Evolutionary conservation across 2,329 filamentous ascomycete species (phyloP), one percentile per base, ranked within the genome.

Genomic region (Pseudogymnoascus sp.): DNA sequence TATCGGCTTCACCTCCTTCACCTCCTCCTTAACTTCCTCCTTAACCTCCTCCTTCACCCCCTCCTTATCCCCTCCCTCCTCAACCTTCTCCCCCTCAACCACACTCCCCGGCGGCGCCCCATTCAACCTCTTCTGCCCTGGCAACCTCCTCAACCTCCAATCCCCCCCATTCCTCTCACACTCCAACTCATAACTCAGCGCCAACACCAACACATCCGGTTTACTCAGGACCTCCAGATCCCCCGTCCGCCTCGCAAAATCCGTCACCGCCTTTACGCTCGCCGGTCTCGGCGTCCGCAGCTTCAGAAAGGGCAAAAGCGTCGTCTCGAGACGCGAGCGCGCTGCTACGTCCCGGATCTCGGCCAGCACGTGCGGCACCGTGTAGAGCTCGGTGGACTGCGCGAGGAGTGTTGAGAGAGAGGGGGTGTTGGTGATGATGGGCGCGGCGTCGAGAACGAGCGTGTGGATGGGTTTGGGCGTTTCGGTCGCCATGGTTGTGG

Each of bases 151-250:
- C 74, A 97, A 72, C 65, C 93, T 84, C 89, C 91, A 96, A 73
- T 96, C 87, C 1, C 93, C 93, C n/a, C 87, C 86, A 73, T 96
- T 96, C 64, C 87, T 81, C 78, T 97, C 93, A 70, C 90, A 89
- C 71, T 97, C 93, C n/a, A 97, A 74, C 74, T 99, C 95, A 74
- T 97, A 97, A 0, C 91, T 89, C 63, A 99, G 79, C 7, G 93
- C 95, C 71, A 97, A 79, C 42, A 99, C 83, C 69, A 96, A 89
- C 65, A 97, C 79, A 85, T 99, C 95, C 1, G 92, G 89, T 72
- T 83, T 86, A 76, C 93, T 97, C 64, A 99, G 79, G 0, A 97
- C 93, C 10, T 89, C 85, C 66, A 93, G 81, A 74, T 99, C 95
- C 63, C 95, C 95, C 0, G 95, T 97, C 74, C 86, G 89, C 62